Evolutionary conservation across 495 filamentous ascomycete genomes (phyloP).

Genomic region (Clohesyomyces aquaticus): DNA sequence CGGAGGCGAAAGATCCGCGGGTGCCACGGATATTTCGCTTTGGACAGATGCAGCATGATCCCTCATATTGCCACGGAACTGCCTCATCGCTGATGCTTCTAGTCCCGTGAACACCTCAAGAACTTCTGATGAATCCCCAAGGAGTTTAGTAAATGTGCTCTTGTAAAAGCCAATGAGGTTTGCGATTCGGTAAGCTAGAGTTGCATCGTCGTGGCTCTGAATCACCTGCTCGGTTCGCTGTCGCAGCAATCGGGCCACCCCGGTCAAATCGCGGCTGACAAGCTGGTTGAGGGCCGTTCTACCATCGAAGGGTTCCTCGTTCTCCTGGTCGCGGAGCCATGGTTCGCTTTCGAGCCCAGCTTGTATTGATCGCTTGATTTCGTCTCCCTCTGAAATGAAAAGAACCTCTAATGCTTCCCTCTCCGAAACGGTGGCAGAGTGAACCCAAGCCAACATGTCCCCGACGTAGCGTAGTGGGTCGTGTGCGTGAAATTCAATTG

Average conservation of each 20-base stretch:
- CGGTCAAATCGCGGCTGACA: conserved; percentile 81
- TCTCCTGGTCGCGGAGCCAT: conserved; percentile 66
- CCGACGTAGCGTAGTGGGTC: conserved; percentile 91
- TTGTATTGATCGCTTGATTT: conserved; percentile 83
- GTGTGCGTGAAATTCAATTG: conserved; percentile 91
- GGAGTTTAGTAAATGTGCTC: conserved; percentile 76
- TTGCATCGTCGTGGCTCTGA: conserved; percentile 86
- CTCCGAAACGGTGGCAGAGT: conserved; percentile 92
- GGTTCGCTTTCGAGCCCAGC: conserved; percentile 84
- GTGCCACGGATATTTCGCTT: conserved; percentile 65
- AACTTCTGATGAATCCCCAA: conserved; percentile 70
- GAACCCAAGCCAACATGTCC: conserved; percentile 97
- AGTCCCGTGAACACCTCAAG: conserved; percentile 69
- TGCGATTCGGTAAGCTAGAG: conserved; percentile 84
- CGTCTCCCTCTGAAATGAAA: conserved; percentile 89
- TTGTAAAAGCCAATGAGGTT: conserved; percentile 90
- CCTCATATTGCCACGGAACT: conserved; percentile 78
- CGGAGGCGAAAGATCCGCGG: conserved; percentile 74
- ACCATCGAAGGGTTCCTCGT: conserved; percentile 75
- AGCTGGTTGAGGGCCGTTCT: conserved; percentile 82
- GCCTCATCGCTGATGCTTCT: conserved; percentile 75
- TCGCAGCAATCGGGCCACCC: conserved; percentile 73
- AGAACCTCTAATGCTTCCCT: conserved; percentile 88
- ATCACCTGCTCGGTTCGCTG: conserved; percentile 90
- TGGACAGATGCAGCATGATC: conserved; percentile 77